These are phyloP conservation scores for Tetradesmus obliquus DNA, from an alignment of 139 green algal species.

Conservation along the genomic window DNA sequence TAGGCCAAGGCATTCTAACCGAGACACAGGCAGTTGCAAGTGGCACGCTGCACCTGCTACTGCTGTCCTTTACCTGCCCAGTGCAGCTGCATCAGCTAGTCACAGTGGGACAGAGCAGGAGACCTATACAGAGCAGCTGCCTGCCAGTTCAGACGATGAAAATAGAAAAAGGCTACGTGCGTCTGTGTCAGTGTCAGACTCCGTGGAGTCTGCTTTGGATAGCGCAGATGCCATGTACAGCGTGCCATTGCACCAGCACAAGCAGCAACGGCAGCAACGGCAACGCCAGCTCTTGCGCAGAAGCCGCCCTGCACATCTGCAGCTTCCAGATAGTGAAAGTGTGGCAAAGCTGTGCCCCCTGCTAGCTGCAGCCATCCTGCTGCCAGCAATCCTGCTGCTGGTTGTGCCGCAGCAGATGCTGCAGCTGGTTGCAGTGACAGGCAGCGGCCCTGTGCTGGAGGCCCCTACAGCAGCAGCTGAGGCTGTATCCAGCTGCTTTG, in stretches of 20 bases:
- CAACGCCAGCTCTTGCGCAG: not conserved
- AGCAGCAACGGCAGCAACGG: not conserved
- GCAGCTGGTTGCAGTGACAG: constrained; percentile 10
- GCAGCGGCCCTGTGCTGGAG: not conserved
- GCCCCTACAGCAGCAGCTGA: not conserved
- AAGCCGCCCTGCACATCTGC: not conserved
- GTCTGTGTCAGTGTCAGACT: not conserved
- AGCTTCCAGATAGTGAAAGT: not conserved
- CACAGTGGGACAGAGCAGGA: not conserved
- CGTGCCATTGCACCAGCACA: not conserved
- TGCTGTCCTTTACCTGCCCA: not conserved
- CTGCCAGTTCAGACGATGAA: not conserved
- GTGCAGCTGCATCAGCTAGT: not conserved
- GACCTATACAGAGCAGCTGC: not conserved
- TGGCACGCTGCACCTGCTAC: not conserved
- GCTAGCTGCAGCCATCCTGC: not conserved
- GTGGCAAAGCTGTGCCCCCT: not conserved
- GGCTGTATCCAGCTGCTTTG: not conserved
- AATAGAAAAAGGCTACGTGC: not conserved
- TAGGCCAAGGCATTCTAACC: not conserved
- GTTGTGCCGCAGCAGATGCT: not conserved
- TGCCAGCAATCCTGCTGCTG: not conserved
- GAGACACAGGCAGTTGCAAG: not conserved
- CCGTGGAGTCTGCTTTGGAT: not conserved
- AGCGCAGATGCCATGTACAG: not conserved